A percentile compares a stretch with the other conserved stretches of the same genome.
phyloP scores from a whole-genome alignment of 805 yeast species.

The Diddensiella santjacobensis region DNA sequence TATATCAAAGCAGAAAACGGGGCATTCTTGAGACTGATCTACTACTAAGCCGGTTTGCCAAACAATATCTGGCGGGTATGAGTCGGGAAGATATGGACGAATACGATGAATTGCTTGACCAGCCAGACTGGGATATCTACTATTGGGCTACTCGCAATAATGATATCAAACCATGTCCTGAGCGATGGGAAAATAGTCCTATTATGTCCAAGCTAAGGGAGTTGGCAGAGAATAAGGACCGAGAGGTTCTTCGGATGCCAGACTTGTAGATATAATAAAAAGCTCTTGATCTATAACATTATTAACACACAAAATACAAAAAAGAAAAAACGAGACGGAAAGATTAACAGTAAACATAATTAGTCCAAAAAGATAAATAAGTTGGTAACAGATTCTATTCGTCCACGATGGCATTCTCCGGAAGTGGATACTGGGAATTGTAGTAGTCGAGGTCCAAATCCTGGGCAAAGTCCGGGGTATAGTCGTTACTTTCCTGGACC shows the following conservation, averaged over 20 bases:
- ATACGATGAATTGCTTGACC: slow-evolving; percentile 78
- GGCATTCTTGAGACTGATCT: slow-evolving; percentile 94
- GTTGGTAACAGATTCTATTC: slow-evolving; percentile 30
- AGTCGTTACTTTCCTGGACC: not conserved
- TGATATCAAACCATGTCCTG: slow-evolving; percentile 80
- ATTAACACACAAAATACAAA: too few relatives aligned
- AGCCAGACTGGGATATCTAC: slow-evolving; percentile 98
- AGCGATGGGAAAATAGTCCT: slow-evolving; percentile 69
- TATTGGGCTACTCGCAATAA: slow-evolving; percentile 91
- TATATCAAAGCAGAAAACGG: slow-evolving; percentile 89
- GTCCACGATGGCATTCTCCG: slow-evolving; percentile 79
- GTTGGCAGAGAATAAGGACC: slow-evolving; percentile 66
- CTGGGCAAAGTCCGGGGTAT: slow-evolving; percentile 20
- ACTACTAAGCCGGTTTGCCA: slow-evolving; percentile 79
- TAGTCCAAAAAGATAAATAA: not conserved
- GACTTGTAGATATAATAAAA: slow-evolving; percentile 41
- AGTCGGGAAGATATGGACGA: slow-evolving; percentile 68
- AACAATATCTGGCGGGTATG: slow-evolving; percentile 59
- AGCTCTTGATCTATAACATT: too few relatives aligned
- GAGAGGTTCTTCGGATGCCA: slow-evolving; percentile 85
- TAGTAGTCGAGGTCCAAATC: slow-evolving; percentile 19
- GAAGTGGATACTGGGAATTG: slow-evolving; percentile 6
- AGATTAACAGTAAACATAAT: too few relatives aligned
- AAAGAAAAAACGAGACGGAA: too few relatives aligned
- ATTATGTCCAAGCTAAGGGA: slow-evolving; percentile 65